Evolutionary conservation across 2,329 filamentous ascomycete species (phyloP).

Genomic region (Botrytis fragariae): DNA sequence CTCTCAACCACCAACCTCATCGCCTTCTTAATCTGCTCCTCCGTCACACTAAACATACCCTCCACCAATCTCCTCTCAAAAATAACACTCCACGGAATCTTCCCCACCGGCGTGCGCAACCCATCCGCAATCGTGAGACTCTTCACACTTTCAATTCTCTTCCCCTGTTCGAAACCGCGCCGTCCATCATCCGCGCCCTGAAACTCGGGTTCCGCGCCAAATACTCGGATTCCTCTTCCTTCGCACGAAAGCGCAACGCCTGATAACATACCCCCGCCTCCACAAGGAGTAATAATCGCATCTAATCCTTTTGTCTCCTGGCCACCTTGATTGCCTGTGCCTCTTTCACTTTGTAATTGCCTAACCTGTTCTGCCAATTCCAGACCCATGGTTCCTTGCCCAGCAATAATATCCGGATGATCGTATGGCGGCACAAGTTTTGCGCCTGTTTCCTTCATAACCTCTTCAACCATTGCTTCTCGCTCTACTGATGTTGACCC

Average conservation of each 20-base stretch:
- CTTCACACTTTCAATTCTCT: conserved; percentile 65
- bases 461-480: conserved; percentile 69
- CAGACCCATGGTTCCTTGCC: conserved; percentile 85
- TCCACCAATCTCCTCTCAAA: conserved; percentile 66
- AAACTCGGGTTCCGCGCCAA: conserved; percentile 81
- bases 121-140: conserved; percentile 87
- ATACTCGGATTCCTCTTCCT: conserved; percentile 71
- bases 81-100: conserved; percentile 74
- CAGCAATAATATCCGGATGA: conserved; percentile 85
- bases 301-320: conserved; percentile 46
- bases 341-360: conserved; percentile 46
- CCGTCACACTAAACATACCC: conserved; percentile 70
- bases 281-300: conserved; percentile 78
- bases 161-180: conserved; percentile 63
- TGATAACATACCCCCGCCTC: conserved; percentile 83
- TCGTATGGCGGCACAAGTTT: conserved; percentile 87
- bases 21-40: conserved; percentile 76
- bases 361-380: conserved; percentile 76
- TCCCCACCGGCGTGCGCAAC: conserved; percentile 76
- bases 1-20: conserved; percentile 79
- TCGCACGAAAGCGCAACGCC: conserved; percentile 77
- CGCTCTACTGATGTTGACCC: conserved; percentile 79
- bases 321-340: not conserved
- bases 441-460: conserved; percentile 70
- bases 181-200: conserved; percentile 81